Evolutionary conservation across 345 rosid species (phyloP), one percentile per base, ranked within the genome.

Genomic region (Erucastrum elatum): DNA sequence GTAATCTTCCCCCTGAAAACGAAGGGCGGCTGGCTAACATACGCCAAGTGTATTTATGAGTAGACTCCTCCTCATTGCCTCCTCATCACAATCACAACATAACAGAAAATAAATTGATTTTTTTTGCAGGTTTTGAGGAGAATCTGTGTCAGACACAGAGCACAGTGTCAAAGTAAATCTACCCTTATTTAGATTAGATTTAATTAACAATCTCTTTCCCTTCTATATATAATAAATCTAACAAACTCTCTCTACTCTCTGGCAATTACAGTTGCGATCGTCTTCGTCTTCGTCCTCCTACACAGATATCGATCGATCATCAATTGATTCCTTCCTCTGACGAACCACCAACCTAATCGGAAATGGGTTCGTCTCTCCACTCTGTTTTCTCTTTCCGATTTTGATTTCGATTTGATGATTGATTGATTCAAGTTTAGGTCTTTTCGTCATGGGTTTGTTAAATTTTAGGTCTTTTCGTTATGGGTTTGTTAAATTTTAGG

Each of bases 91-190:
- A 29, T 61, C 65, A 61, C 65, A 11, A 60, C 2, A 7, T n/a
- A 64, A 62, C 44, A 27, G 31, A 41, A 77, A 10, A 59, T 21
- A 11, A 26, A 59, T 59, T 10, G 64, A 11, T 70, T 56, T 39
- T 76, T 34, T 66, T 41, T 74, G 88, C 88, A 83, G 94, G 82
- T 81, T 87, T 82, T 87, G 59, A 78, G 88, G 88, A 87, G 76
- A 84, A 75, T 75, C 4, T 66, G 82, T 84, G 87, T 80, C 87
- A 75, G 83, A 74, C 60, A 25, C 65, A 64, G 34, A 53, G 25
- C 68, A 59, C 37, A 59, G 58, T 73, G 70, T 72, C 29, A 67
- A 41, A 39, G 72, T 69, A 33, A 11, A 10, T 13, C 39, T 33
- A 44, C 39, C 35, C 13, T 0, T 2, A 0, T 58, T 51, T 46